Evolutionary conservation across 2,329 filamentous ascomycete genomes (phyloP).

Genomic region (Nemania bipapillata): DNA sequence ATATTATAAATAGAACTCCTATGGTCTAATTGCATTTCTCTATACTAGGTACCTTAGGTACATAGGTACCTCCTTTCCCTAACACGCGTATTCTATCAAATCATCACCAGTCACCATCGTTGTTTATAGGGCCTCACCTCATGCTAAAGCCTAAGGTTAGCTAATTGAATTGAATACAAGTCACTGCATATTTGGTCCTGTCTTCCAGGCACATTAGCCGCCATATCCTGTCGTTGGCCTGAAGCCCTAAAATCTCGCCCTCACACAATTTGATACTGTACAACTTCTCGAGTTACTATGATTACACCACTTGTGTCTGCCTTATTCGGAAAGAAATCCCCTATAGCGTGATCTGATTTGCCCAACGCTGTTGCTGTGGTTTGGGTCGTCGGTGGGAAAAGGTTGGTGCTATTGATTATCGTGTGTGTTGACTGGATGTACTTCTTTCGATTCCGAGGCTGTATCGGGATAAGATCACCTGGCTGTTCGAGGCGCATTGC

Average conservation of each 20-base stretch:
- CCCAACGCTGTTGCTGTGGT: slow-evolving; percentile 33
- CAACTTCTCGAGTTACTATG: slow-evolving; percentile 36
- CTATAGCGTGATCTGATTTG: slow-evolving; percentile 31
- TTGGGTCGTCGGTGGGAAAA: slow-evolving; percentile 38
- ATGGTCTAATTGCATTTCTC: too few relatives aligned
- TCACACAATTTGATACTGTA: slow-evolving; percentile 28
- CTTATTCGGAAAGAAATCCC: slow-evolving; percentile 40
- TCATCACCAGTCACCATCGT: neutral
- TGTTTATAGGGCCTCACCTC: too few relatives aligned
- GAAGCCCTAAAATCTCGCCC: neutral
- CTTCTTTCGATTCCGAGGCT: slow-evolving; percentile 31
- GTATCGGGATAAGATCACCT: slow-evolving; percentile 16
- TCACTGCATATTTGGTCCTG: neutral
- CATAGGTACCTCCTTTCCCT: too few relatives aligned
- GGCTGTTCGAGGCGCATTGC: slow-evolving; percentile 9
- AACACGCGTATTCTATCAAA: neutral
- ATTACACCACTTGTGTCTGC: slow-evolving; percentile 36
- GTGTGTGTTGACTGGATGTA: slow-evolving; percentile 37
- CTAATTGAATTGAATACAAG: too few relatives aligned
- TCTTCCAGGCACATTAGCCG: neutral
- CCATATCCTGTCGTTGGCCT: neutral
- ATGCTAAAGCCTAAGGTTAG: too few relatives aligned
- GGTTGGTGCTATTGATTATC: slow-evolving; percentile 12
- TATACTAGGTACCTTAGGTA: too few relatives aligned
- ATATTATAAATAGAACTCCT: too few relatives aligned